Conservation (phyloP, 495 filamentous ascomycete genomes). For the Lepraria neglecta region DNA sequence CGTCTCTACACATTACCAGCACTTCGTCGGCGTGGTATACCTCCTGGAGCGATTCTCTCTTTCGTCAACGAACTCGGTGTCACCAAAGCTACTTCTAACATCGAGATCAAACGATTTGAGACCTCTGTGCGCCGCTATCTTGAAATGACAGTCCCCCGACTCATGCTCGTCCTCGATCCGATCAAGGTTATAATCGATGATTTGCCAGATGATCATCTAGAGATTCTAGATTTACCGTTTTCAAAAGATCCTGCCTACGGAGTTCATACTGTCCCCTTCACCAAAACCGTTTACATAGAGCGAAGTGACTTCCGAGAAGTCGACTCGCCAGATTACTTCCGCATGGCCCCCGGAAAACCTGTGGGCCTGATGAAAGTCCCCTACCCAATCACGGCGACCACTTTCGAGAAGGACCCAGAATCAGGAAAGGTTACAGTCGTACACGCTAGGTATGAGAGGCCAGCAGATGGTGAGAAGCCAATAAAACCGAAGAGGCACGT, state of each 20-base stretch:
- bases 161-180: slow-evolving; percentile 73
- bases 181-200: slow-evolving; percentile 66
- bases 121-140: slow-evolving; percentile 73
- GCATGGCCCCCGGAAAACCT: slow-evolving; percentile 80
- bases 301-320: slow-evolving; percentile 84
- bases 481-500: slow-evolving; percentile 66
- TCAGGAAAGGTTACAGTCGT: slow-evolving; percentile 67
- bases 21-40: slow-evolving; percentile 73
- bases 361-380: slow-evolving; percentile 83
- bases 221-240: slow-evolving; percentile 62
- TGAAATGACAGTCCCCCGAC: slow-evolving; percentile 73
- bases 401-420: slow-evolving; percentile 62
- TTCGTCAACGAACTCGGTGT: slow-evolving; percentile 89
- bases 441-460: slow-evolving; percentile 54
- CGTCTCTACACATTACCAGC: slow-evolving; percentile 84
- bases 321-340: slow-evolving; percentile 83
- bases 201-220: slow-evolving; percentile 57
- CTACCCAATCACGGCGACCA: slow-evolving; percentile 72
- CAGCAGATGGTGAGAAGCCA: slow-evolving; percentile 38
- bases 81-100: slow-evolving; percentile 64
- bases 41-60: slow-evolving; percentile 76
- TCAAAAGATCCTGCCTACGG: slow-evolving; percentile 65
- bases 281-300: slow-evolving; percentile 87
- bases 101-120: slow-evolving; percentile 70
- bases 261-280: slow-evolving; percentile 62